Base-by-base conservation (phyloP, 2,329 filamentous ascomycete species). In the Calcarisporium arbuscula region DNA sequence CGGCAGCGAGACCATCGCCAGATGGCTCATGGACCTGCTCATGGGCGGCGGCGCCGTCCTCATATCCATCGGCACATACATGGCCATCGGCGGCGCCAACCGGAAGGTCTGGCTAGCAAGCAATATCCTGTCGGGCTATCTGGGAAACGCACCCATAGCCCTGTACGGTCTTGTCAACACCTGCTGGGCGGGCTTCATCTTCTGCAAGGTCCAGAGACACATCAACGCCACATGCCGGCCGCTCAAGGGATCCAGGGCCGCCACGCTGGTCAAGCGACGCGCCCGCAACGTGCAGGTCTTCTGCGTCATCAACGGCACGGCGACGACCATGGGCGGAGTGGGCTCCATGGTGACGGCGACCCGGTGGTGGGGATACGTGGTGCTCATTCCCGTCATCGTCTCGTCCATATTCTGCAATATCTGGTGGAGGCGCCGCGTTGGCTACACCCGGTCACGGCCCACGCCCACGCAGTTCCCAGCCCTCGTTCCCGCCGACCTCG, bases 111-210 rank as follows among this genome's bases (percentile, higher is more conserved):
- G 52, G 36, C 5, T 52, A 1, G 62, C 65, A 1, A 72, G 66
- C 44, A 77, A 77, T 35, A 48, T 74, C 3, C 48, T 76, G 0
- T 74, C 72, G 0, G 72, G 72, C 2, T 75, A 74, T 39, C 56
- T 77, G 14, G 72, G 72, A 3, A 76, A 77, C 38, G 55, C 61
- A 0, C 61, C 68, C 2, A 62, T 68, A 3, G 68, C 69, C 0
- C 17, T 66, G 0, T 76, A 67, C 30, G 72, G 69, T 3, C 33
- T 74, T 1, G 35, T 64, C 27, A 76, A 73, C 45, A 59, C 61
- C 0, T 32, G 52, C 5, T 76, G 71, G 72, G 69, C 67, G 0
- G 43, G 42, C 0, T 65, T 60, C 39, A 50, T 75, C 2, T 61
- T 60, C 19, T 30, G 34, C 2, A 61, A 64, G 11, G 67, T 67